phyloP scores from a whole-genome alignment of 2,329 filamentous ascomycete species.

The Bipolaris bicolor region DNA sequence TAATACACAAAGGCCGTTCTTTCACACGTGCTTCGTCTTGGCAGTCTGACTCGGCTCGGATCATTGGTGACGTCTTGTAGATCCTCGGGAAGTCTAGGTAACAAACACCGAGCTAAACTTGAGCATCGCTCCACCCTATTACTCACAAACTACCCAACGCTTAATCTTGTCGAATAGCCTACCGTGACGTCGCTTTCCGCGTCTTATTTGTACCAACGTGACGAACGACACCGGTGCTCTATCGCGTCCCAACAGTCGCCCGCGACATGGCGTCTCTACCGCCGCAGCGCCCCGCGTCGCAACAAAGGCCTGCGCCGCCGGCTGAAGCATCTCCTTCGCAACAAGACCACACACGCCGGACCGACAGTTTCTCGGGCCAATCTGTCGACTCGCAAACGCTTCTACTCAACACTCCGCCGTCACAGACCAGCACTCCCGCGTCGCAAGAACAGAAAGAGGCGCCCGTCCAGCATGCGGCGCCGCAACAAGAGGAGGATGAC shows the following conservation, averaged over 20 bases:
- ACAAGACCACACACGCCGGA: constrained; percentile 30
- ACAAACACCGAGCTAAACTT: constrained; percentile 24
- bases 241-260: background rate
- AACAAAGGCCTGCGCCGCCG: constrained; percentile 40
- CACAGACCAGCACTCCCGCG: constrained; percentile 20
- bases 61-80: constrained; percentile 21
- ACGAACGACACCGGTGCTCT: background rate
- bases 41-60: constrained; percentile 13
- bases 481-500: constrained; percentile 36
- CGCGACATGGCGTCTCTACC: constrained; percentile 52
- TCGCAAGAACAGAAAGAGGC: constrained; percentile 23
- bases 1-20: background rate
- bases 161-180: background rate
- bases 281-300: constrained; percentile 44
- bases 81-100: constrained; percentile 25
- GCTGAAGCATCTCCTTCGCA: constrained; percentile 25
- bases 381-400: constrained; percentile 57
- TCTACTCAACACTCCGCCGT: constrained; percentile 48
- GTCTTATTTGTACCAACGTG: background rate
- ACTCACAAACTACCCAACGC: background rate
- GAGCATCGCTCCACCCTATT: background rate
- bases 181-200: background rate
- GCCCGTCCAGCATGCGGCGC: constrained; percentile 14
- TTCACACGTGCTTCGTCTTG: constrained; percentile 23
- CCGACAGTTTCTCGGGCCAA: constrained; percentile 47